Evolutionary conservation across 352 stramenopile genomes (phyloP), one percentile per base, ranked within the genome.

Genomic region (Peronosclerospora sorghi): DNA sequence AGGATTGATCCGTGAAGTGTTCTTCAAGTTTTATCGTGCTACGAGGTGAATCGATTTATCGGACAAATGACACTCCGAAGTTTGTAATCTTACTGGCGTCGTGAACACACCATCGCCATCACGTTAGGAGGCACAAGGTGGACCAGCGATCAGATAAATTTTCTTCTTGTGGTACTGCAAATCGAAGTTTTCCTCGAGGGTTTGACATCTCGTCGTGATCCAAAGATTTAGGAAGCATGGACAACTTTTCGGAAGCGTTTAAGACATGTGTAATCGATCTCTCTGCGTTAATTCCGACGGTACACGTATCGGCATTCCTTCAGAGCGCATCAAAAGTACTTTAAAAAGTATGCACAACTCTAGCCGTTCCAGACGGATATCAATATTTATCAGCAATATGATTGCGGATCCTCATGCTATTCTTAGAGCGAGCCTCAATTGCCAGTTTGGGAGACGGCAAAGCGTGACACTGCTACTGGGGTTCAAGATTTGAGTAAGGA

Each of bases 341-440:
- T 56, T 94, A 14, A 67, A 79, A 40, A 88, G 96, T 12, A 53
- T 96, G 45, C 82, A 58, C 48, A 86, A 87, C 56, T 97, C 15
- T 83, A 85, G 48, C 58, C 97, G 8, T 97, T 95, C 62, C 83
- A 96, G 41, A 75, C 70, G 5, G 78, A 96, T 39, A 70, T 94
- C 19, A 90, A 95, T 45, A 73, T 86, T 30, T 85, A 95, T 34
- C 75, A 92, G 48, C 67, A 84, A 35, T 94, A 92, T 64, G 86
- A 96, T 39, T 96, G 93, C 62, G 81, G 73, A 0, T 39, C 72
- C 5, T 68, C 67, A 27, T 65, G 73, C 10, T 81, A 76, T 96
- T 91, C 50, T 97, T 95, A 52, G 91, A 97, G 45, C 64, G 91
- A 97, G 44, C 69, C 87, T 5, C 81, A 83, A 5, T 51, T 97